phyloP scores from a whole-genome alignment of 495 filamentous ascomycete species.

The Hypoxylon perforatum region DNA sequence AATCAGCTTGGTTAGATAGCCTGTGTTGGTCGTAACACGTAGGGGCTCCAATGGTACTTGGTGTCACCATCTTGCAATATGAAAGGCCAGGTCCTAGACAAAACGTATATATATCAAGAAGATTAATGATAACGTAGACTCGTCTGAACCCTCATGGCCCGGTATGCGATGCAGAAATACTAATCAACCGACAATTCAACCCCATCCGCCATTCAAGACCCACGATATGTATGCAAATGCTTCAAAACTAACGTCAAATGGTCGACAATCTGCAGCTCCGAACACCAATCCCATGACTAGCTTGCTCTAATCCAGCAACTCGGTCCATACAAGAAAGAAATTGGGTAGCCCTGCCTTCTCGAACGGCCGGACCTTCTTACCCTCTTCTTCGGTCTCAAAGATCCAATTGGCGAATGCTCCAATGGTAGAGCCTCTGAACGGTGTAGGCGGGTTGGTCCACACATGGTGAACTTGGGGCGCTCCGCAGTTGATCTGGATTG shows the following conservation, averaged over 20 bases:
- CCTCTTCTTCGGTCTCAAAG: conserved; percentile 33
- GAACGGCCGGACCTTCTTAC: conserved; percentile 24
- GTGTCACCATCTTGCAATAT: too few species aligned
- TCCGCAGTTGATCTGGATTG: conserved; percentile 37
- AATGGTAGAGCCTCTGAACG: conserved; percentile 32
- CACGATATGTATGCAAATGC: not conserved
- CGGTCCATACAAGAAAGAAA: conserved; percentile 31
- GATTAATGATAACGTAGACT: not conserved
- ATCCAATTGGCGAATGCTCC: conserved; percentile 30
- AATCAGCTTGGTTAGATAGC: too few species aligned
- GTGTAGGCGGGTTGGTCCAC: conserved; percentile 33
- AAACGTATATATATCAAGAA: too few species aligned
- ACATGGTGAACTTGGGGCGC: conserved; percentile 32
- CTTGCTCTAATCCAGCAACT: conserved; percentile 23
- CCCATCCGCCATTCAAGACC: not conserved
- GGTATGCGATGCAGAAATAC: not conserved
- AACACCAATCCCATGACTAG: not conserved
- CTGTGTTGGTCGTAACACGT: too few species aligned
- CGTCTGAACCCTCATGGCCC: not conserved
- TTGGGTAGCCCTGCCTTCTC: conserved; percentile 33
- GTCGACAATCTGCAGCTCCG: not conserved
- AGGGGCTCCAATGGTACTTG: too few species aligned
- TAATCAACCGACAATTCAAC: not conserved
- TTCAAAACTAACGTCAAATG: not conserved
- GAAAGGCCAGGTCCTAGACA: too few species aligned